Conservation (phyloP, 192 early-diverging fungal genomes). For the Coemansia sp. region DNA sequence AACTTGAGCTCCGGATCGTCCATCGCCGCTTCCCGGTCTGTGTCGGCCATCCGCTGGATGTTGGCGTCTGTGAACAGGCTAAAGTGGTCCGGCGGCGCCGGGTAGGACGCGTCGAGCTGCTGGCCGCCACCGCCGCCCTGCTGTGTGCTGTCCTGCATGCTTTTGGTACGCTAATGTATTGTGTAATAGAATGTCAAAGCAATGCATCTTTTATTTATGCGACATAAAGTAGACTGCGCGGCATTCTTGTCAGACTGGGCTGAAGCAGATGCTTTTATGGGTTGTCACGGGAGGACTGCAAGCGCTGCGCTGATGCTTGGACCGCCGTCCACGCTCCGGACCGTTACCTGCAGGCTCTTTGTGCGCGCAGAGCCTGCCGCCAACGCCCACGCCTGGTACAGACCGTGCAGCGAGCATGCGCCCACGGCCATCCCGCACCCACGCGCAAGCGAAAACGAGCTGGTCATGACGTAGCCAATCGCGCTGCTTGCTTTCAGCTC, state of each 20-base stretch:
- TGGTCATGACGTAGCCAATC: slow-evolving; percentile 42
- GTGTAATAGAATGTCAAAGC: neutral
- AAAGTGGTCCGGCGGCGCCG: slow-evolving; percentile 68
- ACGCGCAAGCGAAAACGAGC: slow-evolving; percentile 48
- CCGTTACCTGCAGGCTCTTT: slow-evolving; percentile 1
- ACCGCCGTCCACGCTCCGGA: slow-evolving; percentile 30
- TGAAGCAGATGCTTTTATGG: neutral
- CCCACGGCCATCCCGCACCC: slow-evolving; percentile 47
- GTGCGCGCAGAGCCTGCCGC: neutral
- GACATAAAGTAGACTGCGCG: neutral
- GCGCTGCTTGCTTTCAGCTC: slow-evolving; percentile 2
- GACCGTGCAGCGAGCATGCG: slow-evolving; percentile 41
- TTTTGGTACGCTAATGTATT: too few relatives aligned
- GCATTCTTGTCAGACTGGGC: neutral
- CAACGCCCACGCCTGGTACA: slow-evolving; percentile 18
- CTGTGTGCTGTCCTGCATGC: slow-evolving; percentile 24
- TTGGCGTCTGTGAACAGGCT: slow-evolving; percentile 64
- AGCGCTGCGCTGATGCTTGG: slow-evolving; percentile 24
- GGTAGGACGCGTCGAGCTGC: slow-evolving; percentile 57
- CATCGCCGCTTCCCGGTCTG: slow-evolving; percentile 3
- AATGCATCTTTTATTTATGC: neutral
- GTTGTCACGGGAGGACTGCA: slow-evolving; percentile 13
- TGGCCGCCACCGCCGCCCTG: slow-evolving; percentile 13
- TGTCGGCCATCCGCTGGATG: slow-evolving; percentile 27
- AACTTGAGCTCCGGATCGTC: slow-evolving; percentile 49